phyloP scores from a whole-genome alignment of 257 asterid genomes.

The Solanum sitiens region DNA sequence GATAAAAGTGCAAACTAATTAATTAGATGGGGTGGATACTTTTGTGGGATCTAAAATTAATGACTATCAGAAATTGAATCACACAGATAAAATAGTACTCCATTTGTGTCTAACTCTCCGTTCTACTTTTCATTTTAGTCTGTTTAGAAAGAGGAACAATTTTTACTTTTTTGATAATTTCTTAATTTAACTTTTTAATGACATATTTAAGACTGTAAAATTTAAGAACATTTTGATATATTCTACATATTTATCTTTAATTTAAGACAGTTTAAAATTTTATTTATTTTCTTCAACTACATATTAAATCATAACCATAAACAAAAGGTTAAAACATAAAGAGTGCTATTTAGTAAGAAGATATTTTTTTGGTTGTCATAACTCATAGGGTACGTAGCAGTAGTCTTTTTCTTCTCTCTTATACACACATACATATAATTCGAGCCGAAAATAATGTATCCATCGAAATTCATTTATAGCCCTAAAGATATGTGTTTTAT shows the following conservation, averaged over 20 bases:
- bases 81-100: not conserved
- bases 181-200: no score
- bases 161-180: no score
- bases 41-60: not conserved
- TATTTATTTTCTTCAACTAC: no score
- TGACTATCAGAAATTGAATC: not conserved
- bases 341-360: not conserved
- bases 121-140: not conserved
- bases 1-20: not conserved
- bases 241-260: not conserved
- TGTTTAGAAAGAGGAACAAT: no score
- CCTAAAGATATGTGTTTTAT: not conserved
- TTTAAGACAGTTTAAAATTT: not conserved
- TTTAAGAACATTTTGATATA: not conserved
- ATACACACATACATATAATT: not conserved
- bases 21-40: not conserved
- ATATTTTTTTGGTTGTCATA: not conserved
- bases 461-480: not conserved
- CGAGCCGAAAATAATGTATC: not conserved
- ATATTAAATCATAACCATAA: not conserved
- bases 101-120: not conserved
- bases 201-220: no score
- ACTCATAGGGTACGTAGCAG: not conserved
- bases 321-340: not conserved
- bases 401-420: not conserved